These are phyloP conservation scores for Amylocarpus encephaloides DNA, from an alignment of 2,329 filamentous ascomycete genomes.

Conservation along the genomic window DNA sequence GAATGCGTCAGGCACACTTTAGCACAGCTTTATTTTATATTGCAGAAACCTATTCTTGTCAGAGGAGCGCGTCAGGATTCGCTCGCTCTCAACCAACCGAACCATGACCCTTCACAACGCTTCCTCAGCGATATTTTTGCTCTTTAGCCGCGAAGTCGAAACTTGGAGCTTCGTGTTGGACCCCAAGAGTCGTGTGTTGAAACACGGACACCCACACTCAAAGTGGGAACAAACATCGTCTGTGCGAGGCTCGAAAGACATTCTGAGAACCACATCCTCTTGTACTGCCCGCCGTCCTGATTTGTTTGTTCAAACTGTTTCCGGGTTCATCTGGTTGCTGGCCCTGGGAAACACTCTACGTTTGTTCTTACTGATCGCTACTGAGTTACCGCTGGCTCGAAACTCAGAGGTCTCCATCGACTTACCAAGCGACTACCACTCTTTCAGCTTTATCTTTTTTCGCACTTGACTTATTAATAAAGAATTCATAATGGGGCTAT, in stretches of 20 bases:
- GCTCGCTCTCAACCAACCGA: neutral
- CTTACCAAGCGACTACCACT: neutral
- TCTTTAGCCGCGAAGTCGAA: constrained; percentile 7
- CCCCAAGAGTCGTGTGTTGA: constrained; percentile 1
- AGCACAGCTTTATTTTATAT: neutral
- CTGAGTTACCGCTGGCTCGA: constrained; percentile 7
- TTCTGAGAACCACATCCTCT: neutral
- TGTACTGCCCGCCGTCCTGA: neutral
- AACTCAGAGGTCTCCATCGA: neutral
- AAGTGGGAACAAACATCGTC: constrained; percentile 13
- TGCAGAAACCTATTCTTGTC: constrained; percentile 1
- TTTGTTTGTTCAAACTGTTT: neutral
- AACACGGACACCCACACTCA: constrained; percentile 7
- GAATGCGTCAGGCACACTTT: neutral
- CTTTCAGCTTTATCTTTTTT: neutral
- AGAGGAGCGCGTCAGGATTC: neutral
- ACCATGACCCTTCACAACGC: neutral
- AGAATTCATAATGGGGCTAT: constrained; percentile 18
- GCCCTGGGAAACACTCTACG: neutral
- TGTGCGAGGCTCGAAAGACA: constrained; percentile 9
- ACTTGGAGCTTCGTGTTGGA: constrained; percentile 5
- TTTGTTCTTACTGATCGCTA: neutral
- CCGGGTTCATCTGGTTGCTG: constrained; percentile 6
- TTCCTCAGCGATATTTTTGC: neutral
- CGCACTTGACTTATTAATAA: constrained; percentile 6